A percentile compares a stretch with the other conserved stretches of the same genome.
phyloP scores from a whole-genome alignment of 2,329 filamentous ascomycete genomes.

The Clarireedia monteithiana region DNA sequence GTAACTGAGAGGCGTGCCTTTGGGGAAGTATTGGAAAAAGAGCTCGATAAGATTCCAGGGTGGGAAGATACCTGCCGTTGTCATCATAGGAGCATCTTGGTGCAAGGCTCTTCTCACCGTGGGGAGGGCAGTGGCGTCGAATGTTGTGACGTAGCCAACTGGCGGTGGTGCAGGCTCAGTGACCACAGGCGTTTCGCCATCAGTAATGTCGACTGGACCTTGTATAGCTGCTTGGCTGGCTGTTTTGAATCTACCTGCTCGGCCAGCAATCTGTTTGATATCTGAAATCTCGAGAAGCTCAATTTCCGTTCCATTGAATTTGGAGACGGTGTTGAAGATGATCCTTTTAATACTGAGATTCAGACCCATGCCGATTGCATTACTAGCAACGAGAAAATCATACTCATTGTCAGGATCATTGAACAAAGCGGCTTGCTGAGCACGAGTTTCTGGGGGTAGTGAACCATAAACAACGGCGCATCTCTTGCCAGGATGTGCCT shows the following conservation, averaged over 20 bases:
- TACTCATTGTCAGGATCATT: constrained; percentile 95
- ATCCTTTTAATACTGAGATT: constrained; percentile 89
- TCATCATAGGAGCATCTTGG: constrained; percentile 56
- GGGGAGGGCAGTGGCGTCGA: constrained; percentile 62
- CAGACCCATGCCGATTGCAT: constrained; percentile 95
- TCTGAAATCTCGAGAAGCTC: constrained; percentile 60
- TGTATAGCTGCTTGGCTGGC: constrained; percentile 47
- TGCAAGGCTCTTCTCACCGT: constrained; percentile 56
- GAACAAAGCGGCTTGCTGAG: constrained; percentile 85
- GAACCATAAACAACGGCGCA: constrained; percentile 92
- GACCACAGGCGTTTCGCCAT: neutral
- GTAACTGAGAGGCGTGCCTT: constrained; percentile 73
- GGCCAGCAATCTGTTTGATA: constrained; percentile 89
- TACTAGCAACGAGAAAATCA: constrained; percentile 86
- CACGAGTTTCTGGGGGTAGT: constrained; percentile 84
- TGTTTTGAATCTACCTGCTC: constrained; percentile 79
- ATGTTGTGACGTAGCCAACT: constrained; percentile 69
- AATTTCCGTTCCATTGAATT: constrained; percentile 58
- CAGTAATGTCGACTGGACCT: constrained; percentile 6
- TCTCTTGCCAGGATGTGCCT: constrained; percentile 57
- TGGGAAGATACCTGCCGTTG: constrained; percentile 65
- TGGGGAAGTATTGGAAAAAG: constrained; percentile 76
- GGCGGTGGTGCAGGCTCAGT: neutral
- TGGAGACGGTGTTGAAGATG: constrained; percentile 72
- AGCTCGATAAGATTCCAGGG: constrained; percentile 62